A percentile compares a stretch with the other conserved stretches of the same genome.
Evolutionary conservation across 129 eudicot species (phyloP).

Genomic region (Oenanthe sinensis): DNA sequence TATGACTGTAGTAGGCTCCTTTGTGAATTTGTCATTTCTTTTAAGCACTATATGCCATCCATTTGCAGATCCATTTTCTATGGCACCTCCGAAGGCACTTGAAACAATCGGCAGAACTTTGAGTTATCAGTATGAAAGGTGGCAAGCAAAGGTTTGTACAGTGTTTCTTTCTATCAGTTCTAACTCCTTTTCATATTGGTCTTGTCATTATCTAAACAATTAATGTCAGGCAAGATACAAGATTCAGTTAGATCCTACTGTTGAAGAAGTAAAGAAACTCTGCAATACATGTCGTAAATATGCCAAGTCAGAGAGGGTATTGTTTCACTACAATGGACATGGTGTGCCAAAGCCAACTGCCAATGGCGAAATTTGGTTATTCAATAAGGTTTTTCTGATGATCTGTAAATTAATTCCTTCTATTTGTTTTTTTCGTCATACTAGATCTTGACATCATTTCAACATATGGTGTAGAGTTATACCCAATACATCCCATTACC

Average conservation of each 20-base stretch:
- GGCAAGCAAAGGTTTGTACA: conserved; percentile 83
- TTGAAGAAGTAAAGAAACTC: conserved; percentile 94
- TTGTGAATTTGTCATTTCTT: neutral
- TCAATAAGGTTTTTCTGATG: conserved; percentile 54
- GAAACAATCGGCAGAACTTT: conserved; percentile 86
- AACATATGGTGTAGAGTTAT: conserved; percentile 57
- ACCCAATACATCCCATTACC: conserved; percentile 96
- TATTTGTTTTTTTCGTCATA: neutral
- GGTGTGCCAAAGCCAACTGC: conserved; percentile 98
- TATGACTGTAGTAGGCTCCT: neutral
- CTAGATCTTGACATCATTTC: conserved; percentile 12
- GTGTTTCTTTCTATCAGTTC: conserved; percentile 7
- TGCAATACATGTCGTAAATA: conserved; percentile 85
- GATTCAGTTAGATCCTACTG: conserved; percentile 75
- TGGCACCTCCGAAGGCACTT: conserved; percentile 92
- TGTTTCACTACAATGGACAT: conserved; percentile 94
- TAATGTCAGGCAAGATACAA: conserved; percentile 80
- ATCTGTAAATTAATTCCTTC: neutral
- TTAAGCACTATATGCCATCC: conserved; percentile 9
- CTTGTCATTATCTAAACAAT: conserved; percentile 6
- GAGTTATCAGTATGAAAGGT: conserved; percentile 80
- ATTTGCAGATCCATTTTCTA: conserved; percentile 74
- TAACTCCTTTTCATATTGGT: neutral
- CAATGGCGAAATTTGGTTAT: conserved; percentile 96
- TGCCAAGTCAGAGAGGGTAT: conserved; percentile 92